phyloP scores from a whole-genome alignment of 78 protist species.

The Creolimax fragrantissima region DNA sequence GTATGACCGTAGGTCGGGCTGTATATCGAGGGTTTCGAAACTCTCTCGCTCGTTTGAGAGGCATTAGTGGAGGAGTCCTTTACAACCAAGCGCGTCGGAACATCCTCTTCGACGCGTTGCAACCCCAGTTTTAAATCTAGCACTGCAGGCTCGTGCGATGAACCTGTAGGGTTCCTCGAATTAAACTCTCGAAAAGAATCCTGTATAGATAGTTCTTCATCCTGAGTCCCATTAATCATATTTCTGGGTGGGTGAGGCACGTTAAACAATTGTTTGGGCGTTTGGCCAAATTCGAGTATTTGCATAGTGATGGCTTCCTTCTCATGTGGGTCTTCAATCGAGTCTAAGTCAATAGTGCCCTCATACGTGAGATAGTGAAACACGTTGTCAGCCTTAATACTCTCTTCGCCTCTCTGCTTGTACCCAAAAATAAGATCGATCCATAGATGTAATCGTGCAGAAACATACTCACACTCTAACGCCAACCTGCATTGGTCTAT shows the following conservation, averaged over 20 bases:
- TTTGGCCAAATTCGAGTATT: slow-evolving; percentile 93
- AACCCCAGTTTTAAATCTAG: too few species aligned
- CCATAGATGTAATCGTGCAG: slow-evolving; percentile 81
- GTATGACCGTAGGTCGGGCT: too few species aligned
- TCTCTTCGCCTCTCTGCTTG: slow-evolving; percentile 73
- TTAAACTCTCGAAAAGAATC: too few species aligned
- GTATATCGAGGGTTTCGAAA: too few species aligned
- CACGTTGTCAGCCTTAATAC: slow-evolving; percentile 65
- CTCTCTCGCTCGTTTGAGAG: too few species aligned
- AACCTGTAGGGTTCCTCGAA: too few species aligned
- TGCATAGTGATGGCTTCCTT: slow-evolving; percentile 60
- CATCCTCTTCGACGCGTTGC: too few species aligned
- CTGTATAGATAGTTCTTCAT: too few species aligned
- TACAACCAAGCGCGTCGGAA: too few species aligned
- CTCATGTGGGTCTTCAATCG: slow-evolving; percentile 57
- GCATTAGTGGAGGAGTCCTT: too few species aligned
- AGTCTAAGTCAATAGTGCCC: slow-evolving; percentile 72
- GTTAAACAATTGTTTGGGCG: slow-evolving; percentile 87
- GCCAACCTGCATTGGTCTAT: slow-evolving; percentile 46
- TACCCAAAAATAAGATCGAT: slow-evolving; percentile 93
- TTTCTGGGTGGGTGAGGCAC: slow-evolving; percentile 56
- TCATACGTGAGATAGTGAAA: slow-evolving; percentile 89
- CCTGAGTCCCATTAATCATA: too few species aligned
- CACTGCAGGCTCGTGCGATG: too few species aligned
- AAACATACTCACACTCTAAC: slow-evolving; percentile 79